Base-by-base conservation (phyloP, 2,329 filamentous ascomycete genomes). In the Lithohypha guttulata region DNA sequence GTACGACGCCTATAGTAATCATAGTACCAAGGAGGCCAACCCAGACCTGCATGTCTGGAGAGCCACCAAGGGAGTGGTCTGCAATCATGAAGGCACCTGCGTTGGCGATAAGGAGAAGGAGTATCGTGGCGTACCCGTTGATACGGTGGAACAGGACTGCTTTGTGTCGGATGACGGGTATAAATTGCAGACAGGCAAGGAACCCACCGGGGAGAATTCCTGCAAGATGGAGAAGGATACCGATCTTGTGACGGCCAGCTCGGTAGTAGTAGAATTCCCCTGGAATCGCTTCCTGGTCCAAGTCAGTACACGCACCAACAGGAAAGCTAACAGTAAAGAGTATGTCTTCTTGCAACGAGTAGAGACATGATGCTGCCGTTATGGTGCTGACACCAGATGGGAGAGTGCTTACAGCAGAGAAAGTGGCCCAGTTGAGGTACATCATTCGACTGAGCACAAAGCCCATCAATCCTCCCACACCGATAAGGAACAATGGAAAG, bases 71-170 rank as follows among this genome's bases (percentile, higher is more conserved):
- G 0, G 69, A 55, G 19, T 60, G 60, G 0, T 65, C 61, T 0
- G 61, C 57, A 13, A 77, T 69, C 59, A 78, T 69, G 1, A 77
- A 44, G 0, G 66, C 71, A 0, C 68, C 70, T 0, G 59, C 58
- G 2, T 67, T 65, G 8, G 60, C 59, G 3, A 68, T 41, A 0
- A 68, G 17, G 1, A 68, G 59, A 0, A 79, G 57, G 0, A 71
- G 37, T 0, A 73, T 44, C 31, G 74, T 51, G 3, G 69, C 17
- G 44, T 78, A 77, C 1, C 76, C 76, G 35, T 68, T 73, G 42
- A 79, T 62, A 1, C 75, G 69, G 50, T 81, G 77, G 11, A 78
- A 52, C 2, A 71, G 42, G 1, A 73, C 57, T 34, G 57, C 49
- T 44, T 62, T 68, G 46, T 71, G 62, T 1, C 64, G 54, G 31